Evolutionary conservation across 2,329 filamentous ascomycete genomes (phyloP).

Genomic region (Zasmidium citrigriseum): DNA sequence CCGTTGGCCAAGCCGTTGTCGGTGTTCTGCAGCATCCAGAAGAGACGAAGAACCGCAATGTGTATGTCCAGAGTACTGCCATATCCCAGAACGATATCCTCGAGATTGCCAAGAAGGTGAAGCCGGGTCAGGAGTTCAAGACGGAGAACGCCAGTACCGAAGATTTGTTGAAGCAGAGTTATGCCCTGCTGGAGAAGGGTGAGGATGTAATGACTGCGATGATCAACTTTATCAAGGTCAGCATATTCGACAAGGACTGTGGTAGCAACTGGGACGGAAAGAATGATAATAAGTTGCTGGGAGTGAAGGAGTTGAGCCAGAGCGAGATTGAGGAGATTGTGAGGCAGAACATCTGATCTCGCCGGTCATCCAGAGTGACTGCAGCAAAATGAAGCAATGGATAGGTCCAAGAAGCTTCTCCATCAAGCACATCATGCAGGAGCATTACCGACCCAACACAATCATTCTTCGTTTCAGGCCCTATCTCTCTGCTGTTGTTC

Average conservation of each 20-base stretch:
- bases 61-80: slow-evolving; percentile 39
- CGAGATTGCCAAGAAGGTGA: slow-evolving; percentile 35
- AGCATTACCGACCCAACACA: not conserved
- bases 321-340: slow-evolving; percentile 33
- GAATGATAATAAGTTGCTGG: slow-evolving; percentile 41
- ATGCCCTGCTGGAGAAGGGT: slow-evolving; percentile 32
- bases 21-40: slow-evolving; percentile 36
- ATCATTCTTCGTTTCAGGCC: not conserved
- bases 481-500: not conserved
- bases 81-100: slow-evolving; percentile 42
- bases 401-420: not conserved
- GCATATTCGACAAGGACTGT: slow-evolving; percentile 32
- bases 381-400: no score
- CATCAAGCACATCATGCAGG: not conserved
- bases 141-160: slow-evolving; percentile 25
- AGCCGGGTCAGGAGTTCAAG: slow-evolving; percentile 33
- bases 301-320: slow-evolving; percentile 34
- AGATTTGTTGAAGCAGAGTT: slow-evolving; percentile 33
- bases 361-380: no score
- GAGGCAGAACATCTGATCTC: slow-evolving; percentile 18
- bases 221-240: slow-evolving; percentile 33
- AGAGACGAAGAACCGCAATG: slow-evolving; percentile 37
- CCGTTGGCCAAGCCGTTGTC: slow-evolving; percentile 37
- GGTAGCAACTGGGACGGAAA: slow-evolving; percentile 34
- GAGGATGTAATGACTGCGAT: slow-evolving; percentile 23